phyloP scores from a whole-genome alignment of 257 asterid genomes.

The Solanum phureja region DNA sequence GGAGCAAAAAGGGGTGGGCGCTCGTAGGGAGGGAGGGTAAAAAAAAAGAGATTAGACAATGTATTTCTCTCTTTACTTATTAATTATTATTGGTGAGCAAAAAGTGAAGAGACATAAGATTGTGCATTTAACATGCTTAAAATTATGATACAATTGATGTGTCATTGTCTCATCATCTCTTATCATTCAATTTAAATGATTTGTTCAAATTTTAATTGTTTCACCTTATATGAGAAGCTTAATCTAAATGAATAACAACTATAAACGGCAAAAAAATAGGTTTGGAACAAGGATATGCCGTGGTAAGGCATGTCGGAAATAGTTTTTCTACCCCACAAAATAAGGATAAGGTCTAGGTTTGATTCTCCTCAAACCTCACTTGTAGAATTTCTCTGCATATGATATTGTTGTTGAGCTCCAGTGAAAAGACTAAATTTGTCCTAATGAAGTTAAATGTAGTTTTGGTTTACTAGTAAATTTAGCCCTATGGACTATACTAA shows the following conservation, averaged over 20 bases:
- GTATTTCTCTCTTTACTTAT: background rate
- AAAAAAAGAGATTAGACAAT: background rate
- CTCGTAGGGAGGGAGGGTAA: no score
- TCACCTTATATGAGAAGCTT: background rate
- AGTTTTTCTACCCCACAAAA: background rate
- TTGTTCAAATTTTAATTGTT: background rate
- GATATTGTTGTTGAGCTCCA: no score
- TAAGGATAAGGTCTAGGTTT: background rate
- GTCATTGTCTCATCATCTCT: background rate
- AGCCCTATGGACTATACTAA: background rate
- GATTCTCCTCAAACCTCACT: background rate
- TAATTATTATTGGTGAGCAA: background rate
- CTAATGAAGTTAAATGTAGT: background rate
- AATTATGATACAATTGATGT: background rate
- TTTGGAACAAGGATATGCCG: background rate
- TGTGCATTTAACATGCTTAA: background rate
- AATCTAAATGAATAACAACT: background rate
- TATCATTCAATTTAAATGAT: background rate
- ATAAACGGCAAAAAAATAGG: background rate
- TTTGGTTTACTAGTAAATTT: background rate
- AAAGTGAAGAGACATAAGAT: background rate
- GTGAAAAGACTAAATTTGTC: background rate
- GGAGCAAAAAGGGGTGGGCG: no score
- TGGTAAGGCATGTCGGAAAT: background rate
- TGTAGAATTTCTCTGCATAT: background rate